A percentile compares a stretch with the other conserved stretches of the same genome.
phyloP scores from a whole-genome alignment of 2,329 filamentous ascomycete species.

The Penicillium sp. region DNA sequence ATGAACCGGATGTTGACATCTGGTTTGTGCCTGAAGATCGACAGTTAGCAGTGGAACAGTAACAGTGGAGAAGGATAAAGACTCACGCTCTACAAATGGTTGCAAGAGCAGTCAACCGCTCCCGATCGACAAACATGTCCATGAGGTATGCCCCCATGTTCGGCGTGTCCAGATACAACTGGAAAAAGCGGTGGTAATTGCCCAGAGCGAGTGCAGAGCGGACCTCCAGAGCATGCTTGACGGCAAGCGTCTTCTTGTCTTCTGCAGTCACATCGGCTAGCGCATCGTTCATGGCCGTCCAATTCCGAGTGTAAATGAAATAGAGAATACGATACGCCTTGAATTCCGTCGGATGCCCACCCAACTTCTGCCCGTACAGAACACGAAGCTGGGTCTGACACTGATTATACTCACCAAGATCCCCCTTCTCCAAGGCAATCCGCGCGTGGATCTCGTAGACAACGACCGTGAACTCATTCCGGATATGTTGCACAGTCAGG shows the following conservation, averaged over 20 bases:
- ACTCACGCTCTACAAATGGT: constrained; percentile 96
- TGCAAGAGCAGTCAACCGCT: constrained; percentile 87
- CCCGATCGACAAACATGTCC: constrained; percentile 97
- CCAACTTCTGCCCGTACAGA: constrained; percentile 84
- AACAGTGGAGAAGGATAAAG: background rate
- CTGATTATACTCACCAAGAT: constrained; percentile 99
- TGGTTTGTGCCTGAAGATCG: constrained; percentile 77
- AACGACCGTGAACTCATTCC: constrained; percentile 92
- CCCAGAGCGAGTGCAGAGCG: constrained; percentile 89
- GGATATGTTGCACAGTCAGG: constrained; percentile 95
- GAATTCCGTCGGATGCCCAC: constrained; percentile 92
- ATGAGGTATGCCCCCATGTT: constrained; percentile 98
- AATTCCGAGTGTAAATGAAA: constrained; percentile 98
- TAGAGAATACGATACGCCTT: constrained; percentile 99
- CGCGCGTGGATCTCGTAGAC: constrained; percentile 98
- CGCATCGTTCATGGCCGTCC: constrained; percentile 96
- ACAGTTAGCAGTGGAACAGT: background rate
- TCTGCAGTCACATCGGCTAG: constrained; percentile 97
- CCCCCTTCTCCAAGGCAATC: constrained; percentile 96
- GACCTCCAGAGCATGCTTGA: constrained; percentile 90
- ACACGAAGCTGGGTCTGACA: constrained; percentile 97
- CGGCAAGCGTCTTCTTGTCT: constrained; percentile 85
- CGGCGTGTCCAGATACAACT: constrained; percentile 89
- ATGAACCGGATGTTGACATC: constrained; percentile 88
- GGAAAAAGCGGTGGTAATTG: constrained; percentile 98